Conservation (phyloP, 148 eudicot genomes). For the Camellia lanceoleosa region DNA sequence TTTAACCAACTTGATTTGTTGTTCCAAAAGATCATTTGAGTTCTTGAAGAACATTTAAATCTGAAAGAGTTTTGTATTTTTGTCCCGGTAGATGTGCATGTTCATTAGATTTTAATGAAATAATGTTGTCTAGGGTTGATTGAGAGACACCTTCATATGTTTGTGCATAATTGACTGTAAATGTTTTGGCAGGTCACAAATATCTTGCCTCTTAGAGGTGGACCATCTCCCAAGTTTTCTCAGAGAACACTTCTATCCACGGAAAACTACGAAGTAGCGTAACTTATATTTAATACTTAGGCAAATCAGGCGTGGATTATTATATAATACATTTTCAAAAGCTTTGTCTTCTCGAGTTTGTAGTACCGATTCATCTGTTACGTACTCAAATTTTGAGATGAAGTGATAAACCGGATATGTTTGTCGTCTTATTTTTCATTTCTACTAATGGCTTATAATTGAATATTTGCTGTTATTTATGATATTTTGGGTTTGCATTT, state of each 20-base stretch:
- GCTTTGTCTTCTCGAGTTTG: neutral
- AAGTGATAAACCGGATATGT: neutral
- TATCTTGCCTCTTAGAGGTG: constrained; percentile 74
- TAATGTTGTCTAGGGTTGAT: neutral
- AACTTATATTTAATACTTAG: constrained; percentile 5
- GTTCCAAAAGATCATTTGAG: neutral
- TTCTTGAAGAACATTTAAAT: neutral
- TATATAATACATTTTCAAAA: neutral
- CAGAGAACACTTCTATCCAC: constrained; percentile 66
- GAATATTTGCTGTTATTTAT: neutral
- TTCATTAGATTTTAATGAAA: neutral
- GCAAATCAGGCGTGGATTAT: neutral
- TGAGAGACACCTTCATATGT: neutral
- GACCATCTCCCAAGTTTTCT: constrained; percentile 69
- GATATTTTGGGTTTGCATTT: neutral
- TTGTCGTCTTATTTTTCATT: neutral
- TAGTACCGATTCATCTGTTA: neutral
- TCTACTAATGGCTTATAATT: neutral
- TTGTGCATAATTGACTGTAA: neutral
- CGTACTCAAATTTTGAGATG: neutral
- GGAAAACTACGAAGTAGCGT: constrained; percentile 83
- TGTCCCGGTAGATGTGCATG: neutral
- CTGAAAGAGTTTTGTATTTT: neutral
- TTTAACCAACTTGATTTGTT: neutral
- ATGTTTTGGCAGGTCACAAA: constrained; percentile 55